Evolutionary conservation across 2,329 filamentous ascomycete species (phyloP), one percentile per base, ranked within the genome.

Genomic region (Camillea tinctor): DNA sequence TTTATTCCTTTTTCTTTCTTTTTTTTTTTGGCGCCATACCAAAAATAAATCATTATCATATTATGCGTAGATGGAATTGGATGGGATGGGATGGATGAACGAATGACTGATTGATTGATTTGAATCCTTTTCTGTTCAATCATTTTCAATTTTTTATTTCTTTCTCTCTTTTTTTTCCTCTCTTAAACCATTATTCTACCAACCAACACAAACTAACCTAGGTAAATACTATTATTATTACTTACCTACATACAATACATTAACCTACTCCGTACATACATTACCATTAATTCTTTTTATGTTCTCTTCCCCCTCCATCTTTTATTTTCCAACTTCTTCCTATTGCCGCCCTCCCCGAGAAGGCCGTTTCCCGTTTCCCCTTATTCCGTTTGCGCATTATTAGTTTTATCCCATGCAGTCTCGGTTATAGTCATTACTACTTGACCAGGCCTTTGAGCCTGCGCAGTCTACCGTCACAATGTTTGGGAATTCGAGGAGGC

Each of bases 401-500:
- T 60, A 66, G 49, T 54, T 53, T 52, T 63, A 63, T 62, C 59
- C 60, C 61, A 72, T 71, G 70, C 64, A 59, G 63, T 24, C 55
- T 60, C 58, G 56, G 61, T 64, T 60, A 60, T 64, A 66, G 65
- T 64, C 61, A 58, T 30, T 30, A 30, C 26, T 61, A 60, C 52
- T 23, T 50, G 49, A 60, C 58, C 57, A 58, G 69, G 65, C 66
- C 60, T 59, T 26, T 19, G 63, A 68, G 66, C 66, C 64, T 67
- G 61, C 65, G 60, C 59, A 59, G 53, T 57, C 58, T 56, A 26
- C 44, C 26, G 59, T 54, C 64, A 71, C 58, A 30, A 82, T 83
- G 82, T 84, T 85, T 73, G 79, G 75, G 66, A 69, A 77, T 68
- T 81, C 81, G 65, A 78, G 79, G 74, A 81, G 77, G 73, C 79